Base-by-base conservation (phyloP, 2,329 filamentous ascomycete species). In the Ascochyta rabiei region DNA sequence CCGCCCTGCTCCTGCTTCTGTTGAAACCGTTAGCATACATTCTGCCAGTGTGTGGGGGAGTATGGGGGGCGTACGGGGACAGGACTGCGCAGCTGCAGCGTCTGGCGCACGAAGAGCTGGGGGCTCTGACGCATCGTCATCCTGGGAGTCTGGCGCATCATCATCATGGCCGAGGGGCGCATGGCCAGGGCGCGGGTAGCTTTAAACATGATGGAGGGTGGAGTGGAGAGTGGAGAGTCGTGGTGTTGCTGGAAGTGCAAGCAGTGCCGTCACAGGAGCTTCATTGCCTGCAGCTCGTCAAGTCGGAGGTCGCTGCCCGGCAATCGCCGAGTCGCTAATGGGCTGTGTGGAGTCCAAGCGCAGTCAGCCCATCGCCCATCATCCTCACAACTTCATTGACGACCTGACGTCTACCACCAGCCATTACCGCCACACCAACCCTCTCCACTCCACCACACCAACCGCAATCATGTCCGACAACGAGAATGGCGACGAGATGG, bases 401-500 rank as follows among this genome's bases (percentile, higher is more conserved):
- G 70, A 67, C 60, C 59, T 57, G 51, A 51, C 53, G 43, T 59
- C 60, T 53, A 51, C 67, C 56, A 60, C 60, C 68, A 65, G 66
- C 67, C 58, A 72, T 72, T 68, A 64, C 66, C 64, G 63, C 65
- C 62, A 50, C 62, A 44, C 59, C 62, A 57, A 46, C 57, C 39
- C 60, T 47, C 53, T 37, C 28, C 51, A 51, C 55, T 47, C 61
- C 30, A 66, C 56, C n/a, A 47, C n/a, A 55, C 28, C 54, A 72
- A 76, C 76, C 75, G 80, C 80, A 85, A 93, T 81, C 72, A 99
- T 99, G 93, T 89, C 92, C 78, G 91, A 96, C 82, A 68, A 67
- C 63, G 64, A 67, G 50, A 66, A 66, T 54, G 65, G 64, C 63
- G 90, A 90, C 76, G 88, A 91, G 75, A 84, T 86, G 76, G 90